phyloP scores from a whole-genome alignment of 2,329 filamentous ascomycete species.

The Colletotrichum sp. region DNA sequence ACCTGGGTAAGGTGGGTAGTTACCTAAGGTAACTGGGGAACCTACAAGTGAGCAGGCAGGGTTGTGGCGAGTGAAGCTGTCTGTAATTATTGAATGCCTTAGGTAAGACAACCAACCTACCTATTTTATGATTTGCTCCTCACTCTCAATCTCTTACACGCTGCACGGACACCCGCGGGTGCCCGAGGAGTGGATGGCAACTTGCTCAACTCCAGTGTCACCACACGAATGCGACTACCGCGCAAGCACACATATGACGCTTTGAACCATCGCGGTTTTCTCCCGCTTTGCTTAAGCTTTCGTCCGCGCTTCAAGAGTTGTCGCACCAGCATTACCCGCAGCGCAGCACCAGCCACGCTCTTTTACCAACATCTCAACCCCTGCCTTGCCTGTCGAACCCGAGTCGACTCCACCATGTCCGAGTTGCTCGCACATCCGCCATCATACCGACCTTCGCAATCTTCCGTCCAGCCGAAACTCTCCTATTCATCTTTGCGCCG shows the following conservation, averaged over 20 bases:
- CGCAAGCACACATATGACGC: background rate
- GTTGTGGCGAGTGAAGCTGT: background rate
- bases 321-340: background rate
- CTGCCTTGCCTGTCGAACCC: background rate
- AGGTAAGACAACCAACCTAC: background rate
- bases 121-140: background rate
- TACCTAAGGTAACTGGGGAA: no score
- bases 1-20: no score
- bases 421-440: background rate
- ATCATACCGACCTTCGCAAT: background rate
- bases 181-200: background rate
- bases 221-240: background rate
- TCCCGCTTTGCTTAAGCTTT: background rate
- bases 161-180: background rate
- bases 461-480: background rate
- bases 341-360: background rate
- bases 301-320: background rate
- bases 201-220: background rate
- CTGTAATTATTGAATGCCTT: background rate
- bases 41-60: background rate
- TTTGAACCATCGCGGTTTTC: background rate
- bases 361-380: background rate
- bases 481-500: background rate
- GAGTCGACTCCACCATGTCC: background rate
- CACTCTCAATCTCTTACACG: background rate